Percentiles rank a stretch among this genome's conserved stretches.
These are phyloP conservation scores for Petasospora rhodanensis DNA, from an alignment of 1,139 yeast genomes.

Conservation along the genomic window DNA sequence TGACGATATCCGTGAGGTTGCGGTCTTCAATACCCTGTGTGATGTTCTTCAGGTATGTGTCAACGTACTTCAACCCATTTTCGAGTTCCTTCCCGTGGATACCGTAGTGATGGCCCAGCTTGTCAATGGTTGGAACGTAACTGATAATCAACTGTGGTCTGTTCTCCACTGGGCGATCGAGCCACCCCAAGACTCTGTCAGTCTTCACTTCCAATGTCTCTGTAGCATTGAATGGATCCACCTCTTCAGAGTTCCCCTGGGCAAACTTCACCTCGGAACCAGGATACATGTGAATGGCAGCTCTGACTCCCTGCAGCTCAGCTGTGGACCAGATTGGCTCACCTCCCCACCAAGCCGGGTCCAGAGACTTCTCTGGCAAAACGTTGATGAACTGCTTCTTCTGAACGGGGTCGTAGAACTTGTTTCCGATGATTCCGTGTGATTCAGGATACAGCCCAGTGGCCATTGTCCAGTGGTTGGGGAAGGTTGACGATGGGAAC, in stretches of 20 bases:
- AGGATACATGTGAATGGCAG: slow-evolving; percentile 97
- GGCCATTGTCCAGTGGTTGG: slow-evolving; percentile 87
- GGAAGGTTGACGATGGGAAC: slow-evolving; percentile 86
- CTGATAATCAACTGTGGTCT: slow-evolving; percentile 79
- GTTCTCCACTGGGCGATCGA: slow-evolving; percentile 47
- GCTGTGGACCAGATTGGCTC: slow-evolving; percentile 89
- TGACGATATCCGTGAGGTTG: slow-evolving; percentile 60
- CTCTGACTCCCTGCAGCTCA: slow-evolving; percentile 48
- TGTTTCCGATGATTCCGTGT: slow-evolving; percentile 86
- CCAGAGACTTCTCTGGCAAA: slow-evolving; percentile 51
- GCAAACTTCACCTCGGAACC: slow-evolving; percentile 70
- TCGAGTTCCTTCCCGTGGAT: slow-evolving; percentile 54
- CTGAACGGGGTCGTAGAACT: slow-evolving; percentile 62
- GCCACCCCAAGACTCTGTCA: slow-evolving; percentile 56
- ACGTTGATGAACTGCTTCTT: slow-evolving; percentile 61
- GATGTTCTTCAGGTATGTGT: slow-evolving; percentile 51
- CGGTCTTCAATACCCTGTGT: slow-evolving; percentile 45
- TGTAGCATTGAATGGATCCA: slow-evolving; percentile 60
- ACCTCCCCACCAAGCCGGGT: slow-evolving; percentile 81
- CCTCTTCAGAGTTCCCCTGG: slow-evolving; percentile 30
- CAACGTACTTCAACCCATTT: slow-evolving; percentile 58
- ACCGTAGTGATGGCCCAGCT: slow-evolving; percentile 70
- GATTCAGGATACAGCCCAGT: slow-evolving; percentile 82
- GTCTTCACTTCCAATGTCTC: slow-evolving; percentile 58
- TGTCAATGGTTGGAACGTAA: slow-evolving; percentile 79